Conservation (phyloP, 106 monocot genomes). For the Vanilla planifolia region DNA sequence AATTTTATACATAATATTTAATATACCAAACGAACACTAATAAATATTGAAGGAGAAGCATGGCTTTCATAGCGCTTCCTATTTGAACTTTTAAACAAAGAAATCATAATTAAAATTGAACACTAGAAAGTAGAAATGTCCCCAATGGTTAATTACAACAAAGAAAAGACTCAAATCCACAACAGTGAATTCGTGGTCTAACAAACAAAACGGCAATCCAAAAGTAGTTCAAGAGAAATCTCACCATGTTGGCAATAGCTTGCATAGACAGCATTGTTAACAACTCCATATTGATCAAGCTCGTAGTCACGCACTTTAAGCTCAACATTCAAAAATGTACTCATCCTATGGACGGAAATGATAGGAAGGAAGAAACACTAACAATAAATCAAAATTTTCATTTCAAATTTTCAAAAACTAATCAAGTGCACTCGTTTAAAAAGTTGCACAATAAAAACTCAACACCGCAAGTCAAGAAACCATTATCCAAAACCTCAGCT, state of each 20-base stretch:
- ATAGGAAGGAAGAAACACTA: background rate
- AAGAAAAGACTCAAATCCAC: too few species aligned
- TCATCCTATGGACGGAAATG: constrained; percentile 14
- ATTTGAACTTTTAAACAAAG: too few species aligned
- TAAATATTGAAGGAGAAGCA: too few species aligned
- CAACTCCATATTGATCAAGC: constrained; percentile 93
- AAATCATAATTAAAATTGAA: too few species aligned
- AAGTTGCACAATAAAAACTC: background rate
- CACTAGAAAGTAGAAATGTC: too few species aligned
- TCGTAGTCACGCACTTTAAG: constrained; percentile 85
- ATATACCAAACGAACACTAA: too few species aligned
- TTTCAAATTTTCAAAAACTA: background rate
- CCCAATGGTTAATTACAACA: too few species aligned
- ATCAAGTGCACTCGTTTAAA: background rate
- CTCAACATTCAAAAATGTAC: constrained; percentile 58
- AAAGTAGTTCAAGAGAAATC: background rate
- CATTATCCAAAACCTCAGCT: background rate
- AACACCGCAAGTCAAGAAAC: background rate
- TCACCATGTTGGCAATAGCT: constrained; percentile 91
- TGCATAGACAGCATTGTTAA: constrained; percentile 84
- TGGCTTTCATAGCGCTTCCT: too few species aligned
- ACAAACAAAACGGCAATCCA: background rate
- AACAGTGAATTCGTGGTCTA: too few species aligned
- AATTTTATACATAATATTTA: too few species aligned
- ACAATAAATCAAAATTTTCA: background rate